Base-by-base conservation (phyloP, 495 filamentous ascomycete species). In the Xylaria flabelliformis region DNA sequence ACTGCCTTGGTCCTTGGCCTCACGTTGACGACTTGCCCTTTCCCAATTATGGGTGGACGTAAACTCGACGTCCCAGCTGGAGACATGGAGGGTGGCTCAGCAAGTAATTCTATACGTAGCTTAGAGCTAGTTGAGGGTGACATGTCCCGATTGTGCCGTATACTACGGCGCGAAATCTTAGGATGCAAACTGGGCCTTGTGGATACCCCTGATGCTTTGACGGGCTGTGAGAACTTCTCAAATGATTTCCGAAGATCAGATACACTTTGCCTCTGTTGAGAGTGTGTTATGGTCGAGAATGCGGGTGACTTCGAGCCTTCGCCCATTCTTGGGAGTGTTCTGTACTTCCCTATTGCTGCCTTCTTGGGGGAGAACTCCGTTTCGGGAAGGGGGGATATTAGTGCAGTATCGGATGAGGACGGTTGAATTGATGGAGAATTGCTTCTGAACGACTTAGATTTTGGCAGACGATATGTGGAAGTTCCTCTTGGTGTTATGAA, bases 231-330 rank as follows among this genome's bases (percentile, higher is more conserved):
- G n/a, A 42, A 44, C 34, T 71, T 58, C 62, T 83, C 79, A 41
- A 83, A 83, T 4, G 79, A 77, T 71, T 74, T 69, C 9, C 80
- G 77, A 63, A 83, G 74, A 69, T 82, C 78, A 41, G 81, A 77
- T 41, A 83, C 81, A 44, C 81, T 83, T 51, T 70, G 72, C 50
- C 73, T 79, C 51, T 76, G 74, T n/a, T 55, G 51, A 66, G 70
- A 53, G 0, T 24, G 8, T 36, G 34, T 1, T 36, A 41, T 53
- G 9, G 12, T 36, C 26, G 59, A 46, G 2, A n/a, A 1, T 32
- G 48, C 1, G 5, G 44, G 24, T 17, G 32, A 3, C 21, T 2
- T 46, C 3, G 36, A 34, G 36, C n/a, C 56, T 29, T 56, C 13
- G 4, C 48, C 63, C 29, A 4, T 8, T 9, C 6, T 56, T 12